Evolutionary conservation across 257 asterid species (phyloP), one percentile per base, ranked within the genome.

Genomic region (Solanum commersonii): DNA sequence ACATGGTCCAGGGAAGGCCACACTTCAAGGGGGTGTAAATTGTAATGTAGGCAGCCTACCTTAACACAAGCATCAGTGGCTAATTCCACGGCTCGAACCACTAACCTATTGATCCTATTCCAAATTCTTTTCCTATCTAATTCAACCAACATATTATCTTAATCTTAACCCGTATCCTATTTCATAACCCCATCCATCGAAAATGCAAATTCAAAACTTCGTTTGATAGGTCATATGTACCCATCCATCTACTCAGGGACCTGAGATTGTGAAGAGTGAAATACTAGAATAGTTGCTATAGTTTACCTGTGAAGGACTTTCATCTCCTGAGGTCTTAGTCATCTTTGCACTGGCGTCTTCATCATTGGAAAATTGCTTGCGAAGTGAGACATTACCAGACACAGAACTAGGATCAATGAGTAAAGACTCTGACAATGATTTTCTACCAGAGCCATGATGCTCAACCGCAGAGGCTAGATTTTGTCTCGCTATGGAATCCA

Each of bases 371-470:
- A 96, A 94, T 86, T 96, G 98, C 91, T 94, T 97, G 84, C 98
- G 95, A 56, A 96, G 98, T 40, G 99, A 95, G 86, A 94, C 94
- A 90, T 95, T 95, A 42, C 97, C 98, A 82, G 97, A 84, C 73
- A 92, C 91, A 83, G 95, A 88, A 91, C 93, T 92, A 11, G 95
- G 93, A 87, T 97, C 97, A 56, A 83, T 91, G 85, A 91, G 94
- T 88, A 96, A 93, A 85, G 99, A 95, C 85, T 97, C 98, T 25
- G 99, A 97, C 87, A 97, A 91, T 20, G 99, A 97, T 91, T 92
- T 97, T 92, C 99, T 88, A 91, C 99, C 99, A 89, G 99, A 96
- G 88, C 98, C 98, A 89, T 94, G 96, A 65, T 93, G 97, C 90
- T 95, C 99, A 38, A 94, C 89, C 25, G 93, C 98, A 38, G 98